Conservation (phyloP, 768 basidiomycete genomes). For the Xerocomellus intermedius region DNA sequence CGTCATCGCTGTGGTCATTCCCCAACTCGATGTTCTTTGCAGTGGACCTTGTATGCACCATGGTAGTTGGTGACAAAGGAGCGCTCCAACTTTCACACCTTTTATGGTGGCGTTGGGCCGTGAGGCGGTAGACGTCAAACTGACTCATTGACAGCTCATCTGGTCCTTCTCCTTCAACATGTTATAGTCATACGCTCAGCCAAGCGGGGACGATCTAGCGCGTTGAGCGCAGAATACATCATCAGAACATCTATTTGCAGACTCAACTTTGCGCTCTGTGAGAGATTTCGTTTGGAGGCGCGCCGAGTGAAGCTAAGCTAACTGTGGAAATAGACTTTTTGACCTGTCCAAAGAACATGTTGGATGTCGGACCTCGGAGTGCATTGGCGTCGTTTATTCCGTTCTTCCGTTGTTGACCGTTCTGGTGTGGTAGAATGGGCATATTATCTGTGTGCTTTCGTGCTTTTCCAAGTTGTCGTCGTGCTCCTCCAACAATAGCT, state of each 20-base stretch:
- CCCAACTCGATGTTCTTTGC: too few species aligned
- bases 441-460: conserved; percentile 55
- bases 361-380: conserved; percentile 78
- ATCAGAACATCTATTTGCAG: conserved; percentile 74
- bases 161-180: too few species aligned
- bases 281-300: conserved; percentile 29
- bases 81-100: too few species aligned
- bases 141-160: too few species aligned
- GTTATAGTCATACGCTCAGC: conserved; percentile 75
- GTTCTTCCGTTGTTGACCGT: neutral
- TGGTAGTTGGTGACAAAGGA: too few species aligned
- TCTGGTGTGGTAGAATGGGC: conserved; percentile 54
- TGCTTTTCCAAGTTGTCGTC: conserved; percentile 59
- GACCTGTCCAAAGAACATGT: conserved; percentile 79
- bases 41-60: too few species aligned
- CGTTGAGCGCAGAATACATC: conserved; percentile 67
- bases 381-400: conserved; percentile 24
- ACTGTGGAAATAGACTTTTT: conserved; percentile 62
- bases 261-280: conserved; percentile 72
- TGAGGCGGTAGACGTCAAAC: too few species aligned
- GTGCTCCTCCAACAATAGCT: conserved; percentile 72
- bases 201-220: conserved; percentile 66
- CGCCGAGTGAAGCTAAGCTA: neutral
- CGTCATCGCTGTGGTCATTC: too few species aligned
- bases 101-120: too few species aligned